phyloP scores from a whole-genome alignment of 345 rosid species.

The Hypericum perforatum region DNA sequence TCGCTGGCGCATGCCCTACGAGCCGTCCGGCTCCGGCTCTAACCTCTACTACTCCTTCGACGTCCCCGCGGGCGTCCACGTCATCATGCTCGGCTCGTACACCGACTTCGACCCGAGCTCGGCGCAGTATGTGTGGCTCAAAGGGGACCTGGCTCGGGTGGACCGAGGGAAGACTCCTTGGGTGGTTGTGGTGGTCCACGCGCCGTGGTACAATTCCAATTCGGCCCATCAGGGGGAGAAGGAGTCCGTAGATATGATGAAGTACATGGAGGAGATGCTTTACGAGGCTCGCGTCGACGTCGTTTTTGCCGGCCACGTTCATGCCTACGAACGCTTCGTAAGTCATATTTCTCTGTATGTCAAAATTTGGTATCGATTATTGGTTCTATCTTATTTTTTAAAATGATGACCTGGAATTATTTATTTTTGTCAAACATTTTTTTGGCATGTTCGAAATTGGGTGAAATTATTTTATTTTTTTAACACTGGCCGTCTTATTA shows the following conservation, averaged over 20 bases:
- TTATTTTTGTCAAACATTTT: too few relatives aligned
- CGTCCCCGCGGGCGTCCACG: constrained; percentile 40
- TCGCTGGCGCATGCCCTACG: constrained; percentile 71
- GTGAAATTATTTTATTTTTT: too few relatives aligned
- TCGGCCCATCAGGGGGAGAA: constrained; percentile 67
- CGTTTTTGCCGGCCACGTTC: constrained; percentile 80
- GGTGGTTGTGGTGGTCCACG: constrained; percentile 55
- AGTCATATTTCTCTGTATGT: constrained; percentile 13
- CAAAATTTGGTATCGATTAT: too few relatives aligned
- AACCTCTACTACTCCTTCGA: constrained; percentile 77
- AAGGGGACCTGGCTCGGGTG: constrained; percentile 40
- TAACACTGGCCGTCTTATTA: too few relatives aligned
- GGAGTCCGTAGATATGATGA: constrained; percentile 51
- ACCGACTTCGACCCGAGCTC: constrained; percentile 47
- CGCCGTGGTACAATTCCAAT: constrained; percentile 81
- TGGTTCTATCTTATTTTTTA: too few relatives aligned
- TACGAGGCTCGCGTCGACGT: constrained; percentile 61
- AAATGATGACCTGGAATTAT: too few relatives aligned
- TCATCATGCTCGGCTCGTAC: constrained; percentile 80
- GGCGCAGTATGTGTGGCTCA: constrained; percentile 63
- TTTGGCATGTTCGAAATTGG: too few relatives aligned
- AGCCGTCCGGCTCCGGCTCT: constrained; percentile 53
- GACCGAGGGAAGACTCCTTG: constrained; percentile 59
- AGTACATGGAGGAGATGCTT: constrained; percentile 53
- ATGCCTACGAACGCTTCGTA: constrained; percentile 86